These are phyloP conservation scores for Trametes meyenii DNA, from an alignment of 768 basidiomycete genomes.

Conservation along the genomic window DNA sequence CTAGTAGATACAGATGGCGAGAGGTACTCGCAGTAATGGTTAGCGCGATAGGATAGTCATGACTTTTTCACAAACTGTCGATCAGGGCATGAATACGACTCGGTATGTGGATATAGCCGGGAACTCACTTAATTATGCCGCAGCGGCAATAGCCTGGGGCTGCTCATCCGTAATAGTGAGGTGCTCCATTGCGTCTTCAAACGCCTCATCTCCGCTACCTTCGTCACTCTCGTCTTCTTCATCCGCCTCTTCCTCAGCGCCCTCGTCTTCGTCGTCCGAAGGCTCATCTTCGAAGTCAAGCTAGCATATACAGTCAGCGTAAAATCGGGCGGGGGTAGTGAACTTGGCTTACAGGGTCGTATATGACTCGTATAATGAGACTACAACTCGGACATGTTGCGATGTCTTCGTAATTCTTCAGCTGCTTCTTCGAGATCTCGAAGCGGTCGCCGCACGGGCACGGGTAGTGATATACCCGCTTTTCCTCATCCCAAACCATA, in stretches of 20 bases:
- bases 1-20: conserved; percentile 20
- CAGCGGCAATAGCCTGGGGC: conserved; percentile 29
- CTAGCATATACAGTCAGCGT: conserved; percentile 39
- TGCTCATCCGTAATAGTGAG: conserved; percentile 49
- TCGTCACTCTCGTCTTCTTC: conserved; percentile 44
- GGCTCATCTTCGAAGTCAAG: conserved; percentile 84
- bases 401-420: conserved; percentile 88
- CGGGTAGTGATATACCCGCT: conserved; percentile 90
- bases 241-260: conserved; percentile 25
- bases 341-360: conserved; percentile 82
- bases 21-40: not conserved
- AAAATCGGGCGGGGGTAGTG: not conserved
- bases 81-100: not conserved
- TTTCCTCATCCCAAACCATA: conserved; percentile 86
- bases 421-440: conserved; percentile 86
- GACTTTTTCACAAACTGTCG: no score
- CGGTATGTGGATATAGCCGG: no score
- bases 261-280: conserved; percentile 43
- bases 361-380: conserved; percentile 88
- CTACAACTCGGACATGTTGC: conserved; percentile 97
- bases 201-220: conserved; percentile 44
- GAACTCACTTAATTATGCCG: conserved; percentile 22
- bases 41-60: not conserved
- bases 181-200: conserved; percentile 71
- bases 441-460: conserved; percentile 98